Evolutionary conservation across 2,329 filamentous ascomycete genomes (phyloP), one percentile per base, ranked within the genome.

Genomic region (Diaporthe sp.): DNA sequence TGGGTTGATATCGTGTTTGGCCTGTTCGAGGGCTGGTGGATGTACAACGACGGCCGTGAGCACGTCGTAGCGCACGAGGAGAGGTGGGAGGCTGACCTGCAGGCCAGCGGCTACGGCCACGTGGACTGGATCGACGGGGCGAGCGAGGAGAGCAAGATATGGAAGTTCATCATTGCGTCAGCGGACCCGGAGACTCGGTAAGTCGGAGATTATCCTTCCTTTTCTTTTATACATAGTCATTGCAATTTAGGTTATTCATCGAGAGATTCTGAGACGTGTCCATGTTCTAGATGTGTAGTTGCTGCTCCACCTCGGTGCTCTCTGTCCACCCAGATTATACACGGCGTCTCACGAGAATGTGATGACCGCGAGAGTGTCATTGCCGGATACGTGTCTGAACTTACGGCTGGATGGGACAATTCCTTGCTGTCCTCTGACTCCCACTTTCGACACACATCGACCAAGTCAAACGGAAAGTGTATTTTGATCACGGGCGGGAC

Each of bases 401-500:
- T 72, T 25, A 22, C 68, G 13, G 49, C 71, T 73, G 4, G 82
- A 78, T 3, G 57, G 57, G 57, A 60, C 22, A 60, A n/a, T 12
- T n/a, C 57, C 5, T n/a, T 60, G 57, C 34, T 60, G 57, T 9
- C 10, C 2, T 17, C 9, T 39, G 57, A 12, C 13, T 12, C 17
- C 15, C 60, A 63, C 1, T 22, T 39, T 25, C 39, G 4, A 10
- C 39, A 15, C 31, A 39, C 15, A 44, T 7, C 12, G 3, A 20
- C 34, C 20, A 5, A 37, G 17, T 75, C 39, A 12, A 8, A 10
- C 6, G 68, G 57, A 4, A 68, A n/a, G 5, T 73, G 28, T 9
- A 81, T 87, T 1, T 75, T 86, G 1, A 78, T 87, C 5, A 87
- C 85, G 1, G 85, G 85, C 8, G 82, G 81, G 0, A 81, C 85